Evolutionary conservation across 2,329 filamentous ascomycete genomes (phyloP).

Genomic region (Scytalidium sp.): DNA sequence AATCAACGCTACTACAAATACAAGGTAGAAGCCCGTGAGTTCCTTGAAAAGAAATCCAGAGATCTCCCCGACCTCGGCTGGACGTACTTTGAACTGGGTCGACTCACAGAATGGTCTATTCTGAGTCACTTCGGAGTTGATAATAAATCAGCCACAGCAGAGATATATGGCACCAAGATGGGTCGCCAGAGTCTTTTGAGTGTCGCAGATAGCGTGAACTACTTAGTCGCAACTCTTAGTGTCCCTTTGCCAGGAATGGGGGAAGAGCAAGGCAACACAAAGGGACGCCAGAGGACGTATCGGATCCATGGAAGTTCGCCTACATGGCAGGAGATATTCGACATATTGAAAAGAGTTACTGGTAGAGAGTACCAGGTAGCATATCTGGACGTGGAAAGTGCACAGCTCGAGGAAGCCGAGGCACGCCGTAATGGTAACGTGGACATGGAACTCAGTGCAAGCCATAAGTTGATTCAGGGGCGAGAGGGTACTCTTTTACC

Average conservation of each 20-base stretch:
- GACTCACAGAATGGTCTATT: constrained; percentile 8
- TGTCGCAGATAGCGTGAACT: neutral
- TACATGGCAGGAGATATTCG: neutral
- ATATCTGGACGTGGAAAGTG: neutral
- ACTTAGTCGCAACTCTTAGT: neutral
- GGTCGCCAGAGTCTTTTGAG: neutral
- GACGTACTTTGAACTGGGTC: constrained; percentile 8
- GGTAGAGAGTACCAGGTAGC: neutral
- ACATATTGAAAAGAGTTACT: neutral
- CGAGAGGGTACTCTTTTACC: neutral
- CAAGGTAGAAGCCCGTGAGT: constrained; percentile 7
- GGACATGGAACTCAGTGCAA: neutral
- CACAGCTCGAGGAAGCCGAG: neutral
- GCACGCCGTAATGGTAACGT: neutral
- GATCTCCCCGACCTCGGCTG: constrained; percentile 6
- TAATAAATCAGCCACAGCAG: neutral
- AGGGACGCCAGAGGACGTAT: neutral
- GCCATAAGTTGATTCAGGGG: neutral
- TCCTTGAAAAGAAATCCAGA: constrained; percentile 5
- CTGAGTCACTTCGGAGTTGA: constrained; percentile 7
- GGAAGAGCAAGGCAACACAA: neutral
- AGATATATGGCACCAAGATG: neutral
- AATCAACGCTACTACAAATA: constrained; percentile 12
- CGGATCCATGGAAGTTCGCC: neutral
- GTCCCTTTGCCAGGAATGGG: neutral